Percentiles rank a stretch among this genome's conserved stretches.
These are phyloP conservation scores for Galerina sulciceps DNA, from an alignment of 768 basidiomycete species.

Conservation along the genomic window DNA sequence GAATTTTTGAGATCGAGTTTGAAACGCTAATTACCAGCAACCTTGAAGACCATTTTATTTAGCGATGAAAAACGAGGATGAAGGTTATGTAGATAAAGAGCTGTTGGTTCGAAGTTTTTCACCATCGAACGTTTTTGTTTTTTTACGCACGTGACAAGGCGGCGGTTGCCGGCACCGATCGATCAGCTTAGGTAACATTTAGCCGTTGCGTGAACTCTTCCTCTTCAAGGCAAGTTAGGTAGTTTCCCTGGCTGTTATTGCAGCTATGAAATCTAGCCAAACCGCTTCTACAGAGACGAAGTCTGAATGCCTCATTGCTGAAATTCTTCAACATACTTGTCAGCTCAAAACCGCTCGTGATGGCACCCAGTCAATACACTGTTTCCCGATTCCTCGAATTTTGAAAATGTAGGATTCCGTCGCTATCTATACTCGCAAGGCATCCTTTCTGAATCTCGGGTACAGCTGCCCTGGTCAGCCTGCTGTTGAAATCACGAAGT, in stretches of 20 bases:
- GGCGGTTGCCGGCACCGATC: constrained; percentile 7
- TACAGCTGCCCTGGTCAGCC: constrained; percentile 68
- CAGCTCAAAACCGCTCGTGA: constrained; percentile 34
- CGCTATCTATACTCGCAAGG: not conserved
- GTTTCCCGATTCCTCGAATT: constrained; percentile 76
- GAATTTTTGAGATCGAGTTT: not conserved
- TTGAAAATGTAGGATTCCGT: constrained; percentile 63
- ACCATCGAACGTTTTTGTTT: constrained; percentile 43
- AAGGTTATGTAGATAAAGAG: constrained; percentile 23
- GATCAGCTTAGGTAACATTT: constrained; percentile 17
- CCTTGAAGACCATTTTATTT: constrained; percentile 82
- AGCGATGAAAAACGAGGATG: constrained; percentile 27
- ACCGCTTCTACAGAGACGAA: not conserved
- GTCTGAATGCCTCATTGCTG: constrained; percentile 60
- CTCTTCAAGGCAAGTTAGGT: no score
- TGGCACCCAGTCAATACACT: constrained; percentile 46
- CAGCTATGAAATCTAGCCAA: no score
- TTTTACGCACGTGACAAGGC: constrained; percentile 31
- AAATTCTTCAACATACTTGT: constrained; percentile 78
- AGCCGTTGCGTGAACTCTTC: not conserved
- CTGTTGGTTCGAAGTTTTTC: constrained; percentile 23
- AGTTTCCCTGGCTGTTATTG: no score
- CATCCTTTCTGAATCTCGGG: constrained; percentile 2
- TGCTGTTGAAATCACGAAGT: constrained; percentile 71
- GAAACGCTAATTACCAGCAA: constrained; percentile 63